phyloP scores from a whole-genome alignment of 345 rosid genomes.

The Limnanthes douglasii region DNA sequence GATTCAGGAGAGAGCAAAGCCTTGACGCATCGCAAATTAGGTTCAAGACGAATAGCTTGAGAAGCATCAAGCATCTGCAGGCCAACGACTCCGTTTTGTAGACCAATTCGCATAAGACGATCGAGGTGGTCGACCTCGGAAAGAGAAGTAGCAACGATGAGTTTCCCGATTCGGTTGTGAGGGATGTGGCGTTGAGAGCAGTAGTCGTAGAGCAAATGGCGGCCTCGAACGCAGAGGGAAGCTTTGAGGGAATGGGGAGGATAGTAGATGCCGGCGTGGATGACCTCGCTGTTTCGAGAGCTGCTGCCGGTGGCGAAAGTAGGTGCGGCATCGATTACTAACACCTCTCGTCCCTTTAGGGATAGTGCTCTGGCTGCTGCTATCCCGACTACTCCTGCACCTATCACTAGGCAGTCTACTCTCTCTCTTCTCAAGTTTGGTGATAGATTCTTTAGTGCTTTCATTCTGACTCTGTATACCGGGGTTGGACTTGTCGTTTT shows the following conservation, averaged over 20 bases:
- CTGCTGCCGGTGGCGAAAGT: conserved; percentile 76
- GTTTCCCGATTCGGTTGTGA: conserved; percentile 60
- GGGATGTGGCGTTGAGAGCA: conserved; percentile 43
- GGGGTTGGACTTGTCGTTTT: too few relatives aligned
- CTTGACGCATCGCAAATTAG: conserved; percentile 56
- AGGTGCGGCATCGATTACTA: conserved; percentile 67
- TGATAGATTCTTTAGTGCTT: too few relatives aligned
- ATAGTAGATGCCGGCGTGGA: conserved; percentile 93
- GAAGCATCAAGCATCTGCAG: conserved; percentile 56
- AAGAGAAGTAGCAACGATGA: conserved; percentile 56
- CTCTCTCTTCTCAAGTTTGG: too few relatives aligned
- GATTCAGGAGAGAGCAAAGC: conserved; percentile 69
- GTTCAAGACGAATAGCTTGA: conserved; percentile 77
- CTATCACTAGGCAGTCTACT: conserved; percentile 72
- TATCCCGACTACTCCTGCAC: conserved; percentile 84
- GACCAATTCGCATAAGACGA: conserved; percentile 38
- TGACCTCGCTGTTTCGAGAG: conserved; percentile 82
- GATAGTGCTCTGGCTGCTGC: conserved; percentile 66
- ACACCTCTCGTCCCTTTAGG: conserved; percentile 44
- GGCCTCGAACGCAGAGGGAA: conserved; percentile 53
- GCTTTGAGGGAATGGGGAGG: conserved; percentile 70
- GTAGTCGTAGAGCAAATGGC: conserved; percentile 53
- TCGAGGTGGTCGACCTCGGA: conserved; percentile 48
- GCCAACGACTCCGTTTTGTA: conserved; percentile 43
- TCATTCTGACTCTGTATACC: too few relatives aligned